Percentiles rank a stretch among this genome's conserved stretches.
These are phyloP conservation scores for Daldinia sp. DNA, from an alignment of 2,329 filamentous ascomycete genomes.

Conservation along the genomic window DNA sequence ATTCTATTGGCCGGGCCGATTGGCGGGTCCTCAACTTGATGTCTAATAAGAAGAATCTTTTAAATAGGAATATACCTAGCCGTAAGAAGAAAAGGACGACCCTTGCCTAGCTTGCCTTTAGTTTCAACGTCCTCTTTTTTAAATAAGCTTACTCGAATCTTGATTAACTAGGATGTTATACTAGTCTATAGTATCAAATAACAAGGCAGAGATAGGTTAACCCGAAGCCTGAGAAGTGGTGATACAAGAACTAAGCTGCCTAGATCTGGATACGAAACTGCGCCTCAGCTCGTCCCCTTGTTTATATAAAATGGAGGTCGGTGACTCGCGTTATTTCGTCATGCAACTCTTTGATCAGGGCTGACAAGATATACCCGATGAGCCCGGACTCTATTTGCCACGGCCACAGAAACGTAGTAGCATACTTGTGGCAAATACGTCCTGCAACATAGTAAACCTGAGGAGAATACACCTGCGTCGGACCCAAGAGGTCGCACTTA, in stretches of 20 bases:
- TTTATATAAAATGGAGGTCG: neutral
- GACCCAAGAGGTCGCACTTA: neutral
- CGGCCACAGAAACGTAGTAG: neutral
- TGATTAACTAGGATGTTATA: neutral
- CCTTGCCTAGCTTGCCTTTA: neutral
- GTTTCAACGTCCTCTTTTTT: constrained; percentile 2
- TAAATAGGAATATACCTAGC: neutral
- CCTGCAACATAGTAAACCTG: neutral
- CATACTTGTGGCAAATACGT: neutral
- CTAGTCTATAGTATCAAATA: neutral
- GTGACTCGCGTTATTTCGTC: neutral
- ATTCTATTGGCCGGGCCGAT: constrained; percentile 59
- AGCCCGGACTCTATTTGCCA: neutral
- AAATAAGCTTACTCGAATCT: neutral
- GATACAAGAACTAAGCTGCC: neutral
- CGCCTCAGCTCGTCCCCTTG: neutral
- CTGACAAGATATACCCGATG: neutral
- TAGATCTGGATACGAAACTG: neutral
- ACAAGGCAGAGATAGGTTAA: neutral
- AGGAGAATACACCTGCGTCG: neutral
- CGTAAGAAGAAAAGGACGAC: neutral
- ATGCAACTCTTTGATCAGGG: neutral
- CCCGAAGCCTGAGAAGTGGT: neutral
- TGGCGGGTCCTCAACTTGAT: constrained; percentile 46
- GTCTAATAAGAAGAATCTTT: constrained; percentile 4